Evolutionary conservation across 768 basidiomycete genomes (phyloP), one percentile per base, ranked within the genome.

Genomic region (Russula earlei): DNA sequence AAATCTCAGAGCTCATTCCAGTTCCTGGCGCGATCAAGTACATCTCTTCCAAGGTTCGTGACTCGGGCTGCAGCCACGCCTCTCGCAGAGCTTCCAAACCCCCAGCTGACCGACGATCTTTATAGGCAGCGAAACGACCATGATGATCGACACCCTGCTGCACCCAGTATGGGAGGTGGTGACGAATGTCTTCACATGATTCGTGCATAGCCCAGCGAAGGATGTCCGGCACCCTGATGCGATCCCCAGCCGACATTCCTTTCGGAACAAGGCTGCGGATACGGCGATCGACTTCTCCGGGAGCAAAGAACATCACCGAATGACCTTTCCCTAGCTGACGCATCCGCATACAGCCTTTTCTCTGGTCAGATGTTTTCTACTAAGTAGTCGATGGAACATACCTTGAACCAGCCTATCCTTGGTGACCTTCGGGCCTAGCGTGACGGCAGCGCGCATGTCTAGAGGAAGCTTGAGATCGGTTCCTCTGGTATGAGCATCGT

Each of bases 361-460:
- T n/a, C 1, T 20, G 3, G 8, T 58, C 24, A 58, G 34, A n/a
- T 10, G 9, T 11, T 8, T 4, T 12, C n/a, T 7, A 5, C 43
- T 44, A 20, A 46, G 4, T 19, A 52, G 0, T 25, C 1, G 9
- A 46, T 38, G 45, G 55, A n/a, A 55, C 53, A 33, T 41, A 73
- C 79, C 80, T 70, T 81, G 80, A 3, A 72, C 67, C 5, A 81
- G 61, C 43, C 74, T 68, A 66, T 81, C 80, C 54, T 81, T 81
- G 0, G 74, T 77, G 8, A 81, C 65, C 40, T 73, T 77, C 5
- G 74, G 74, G 0, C 79, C 80, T 2, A 80, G 61, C 3, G 77
- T 78, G 7, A 80, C 76, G 5, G 71, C 75, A 8, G 77, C 76
- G 8, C 73, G 69, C 34, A 67, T 72, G 17, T 67, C 55, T 1